Evolutionary conservation across 2,329 filamentous ascomycete species (phyloP), one percentile per base, ranked within the genome.

Genomic region (Didymella exigua): DNA sequence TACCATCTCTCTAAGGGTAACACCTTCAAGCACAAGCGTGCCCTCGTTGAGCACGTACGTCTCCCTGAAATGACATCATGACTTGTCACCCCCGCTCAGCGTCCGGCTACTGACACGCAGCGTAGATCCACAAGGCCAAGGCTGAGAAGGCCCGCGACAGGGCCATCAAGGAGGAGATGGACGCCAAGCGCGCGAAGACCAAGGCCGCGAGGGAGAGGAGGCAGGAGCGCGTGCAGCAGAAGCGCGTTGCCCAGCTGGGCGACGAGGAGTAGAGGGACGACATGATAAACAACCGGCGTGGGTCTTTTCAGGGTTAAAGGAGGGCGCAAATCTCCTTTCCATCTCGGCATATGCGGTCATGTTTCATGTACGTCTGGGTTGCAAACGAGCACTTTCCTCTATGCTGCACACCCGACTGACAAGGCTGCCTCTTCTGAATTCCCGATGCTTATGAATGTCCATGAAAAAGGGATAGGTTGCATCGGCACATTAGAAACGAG

Each of bases 11-110:
- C 90, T 89, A 99, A 99, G 93, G 96, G 95, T 96, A 99, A 99
- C 89, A 93, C 95, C 81, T 99, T 99, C 90, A 99, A 99, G 93
- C 95, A 99, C 91, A 99, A 98, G 93, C 90, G 95, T 84, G 95
- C 93, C 78, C 89, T 99, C 76, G 92, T 99, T 80, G 95, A 99
- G 88, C 95, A 99, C 86, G 95, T 99, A 96, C 78, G 95, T 91
- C 50, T 52, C 54, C 60, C 69, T 72, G 66, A 73, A 59, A 73
- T 74, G 69, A 74, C 69, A 74, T 74, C 68, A 75, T 74, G 65
- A 72, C 55, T 67, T 57, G 49, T 64, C 62, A 61, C 47, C 46
- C 57, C 61, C 59, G 44, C 54, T 60, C 53, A 40, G 55, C 16
- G 44, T 49, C 36, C 44, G 34, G 57, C 48, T 57, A 67, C 68